Percentiles rank a stretch among this genome's conserved stretches.
Evolutionary conservation across 2,329 filamentous ascomycete species (phyloP).

Genomic region (Scleromitrula shiraiana): DNA sequence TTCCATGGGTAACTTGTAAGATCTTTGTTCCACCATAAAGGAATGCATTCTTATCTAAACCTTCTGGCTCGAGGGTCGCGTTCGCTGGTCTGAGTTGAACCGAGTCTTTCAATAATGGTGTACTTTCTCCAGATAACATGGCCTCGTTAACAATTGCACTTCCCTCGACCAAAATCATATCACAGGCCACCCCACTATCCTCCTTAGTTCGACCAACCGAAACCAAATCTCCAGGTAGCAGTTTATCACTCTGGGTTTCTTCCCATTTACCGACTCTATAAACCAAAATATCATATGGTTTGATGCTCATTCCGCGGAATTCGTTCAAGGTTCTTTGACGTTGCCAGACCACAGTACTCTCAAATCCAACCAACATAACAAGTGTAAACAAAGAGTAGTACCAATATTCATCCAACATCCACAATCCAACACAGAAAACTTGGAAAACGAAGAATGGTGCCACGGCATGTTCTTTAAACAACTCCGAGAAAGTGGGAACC

Average conservation of each 20-base stretch:
- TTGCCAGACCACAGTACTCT: constrained; percentile 99
- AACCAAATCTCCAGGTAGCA: constrained; percentile 87
- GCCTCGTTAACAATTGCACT: constrained; percentile 98
- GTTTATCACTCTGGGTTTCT: constrained; percentile 81
- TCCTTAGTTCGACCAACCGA: constrained; percentile 93
- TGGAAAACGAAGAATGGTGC: constrained; percentile 99
- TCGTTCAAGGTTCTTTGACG: constrained; percentile 90
- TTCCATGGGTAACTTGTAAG: constrained; percentile 86
- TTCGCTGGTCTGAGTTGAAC: constrained; percentile 82
- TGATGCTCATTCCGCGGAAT: constrained; percentile 98
- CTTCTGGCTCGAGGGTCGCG: constrained; percentile 74
- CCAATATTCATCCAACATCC: constrained; percentile 99
- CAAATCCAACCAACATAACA: constrained; percentile 95
- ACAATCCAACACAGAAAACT: constrained; percentile 94
- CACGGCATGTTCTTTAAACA: constrained; percentile 97
- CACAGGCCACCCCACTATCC: constrained; percentile 91
- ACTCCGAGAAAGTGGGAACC: constrained; percentile 87
- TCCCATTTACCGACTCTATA: constrained; percentile 83
- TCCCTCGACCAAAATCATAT: constrained; percentile 92
- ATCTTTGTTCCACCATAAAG: constrained; percentile 97
- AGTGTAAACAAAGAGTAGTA: constrained; percentile 99
- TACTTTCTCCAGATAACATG: constrained; percentile 98
- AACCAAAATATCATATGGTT: constrained; percentile 92
- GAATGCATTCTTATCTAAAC: constrained; percentile 92
- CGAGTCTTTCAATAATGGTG: constrained; percentile 92